A percentile compares a stretch with the other conserved stretches of the same genome.
These are phyloP conservation scores for Phycomyces blakesleeanus DNA, from an alignment of 192 early-diverging fungal species.

Conservation along the genomic window DNA sequence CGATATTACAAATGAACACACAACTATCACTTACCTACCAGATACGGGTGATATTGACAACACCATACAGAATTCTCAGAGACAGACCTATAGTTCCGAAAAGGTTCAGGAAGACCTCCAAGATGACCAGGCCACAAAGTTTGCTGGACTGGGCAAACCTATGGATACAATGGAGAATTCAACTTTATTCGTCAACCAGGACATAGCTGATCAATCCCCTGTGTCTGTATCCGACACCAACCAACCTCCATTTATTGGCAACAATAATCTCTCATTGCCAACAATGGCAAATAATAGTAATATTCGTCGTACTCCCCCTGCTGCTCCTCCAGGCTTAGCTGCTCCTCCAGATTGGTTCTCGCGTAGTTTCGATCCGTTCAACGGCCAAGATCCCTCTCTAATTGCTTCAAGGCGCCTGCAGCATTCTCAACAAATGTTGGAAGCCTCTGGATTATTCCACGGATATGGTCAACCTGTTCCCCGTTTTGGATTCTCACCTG, in stretches of 20 bases:
- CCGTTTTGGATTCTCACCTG: slow-evolving; percentile 10
- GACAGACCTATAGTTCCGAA: neutral
- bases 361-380: slow-evolving; percentile 28
- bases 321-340: slow-evolving; percentile 23
- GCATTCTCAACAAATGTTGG: slow-evolving; percentile 35
- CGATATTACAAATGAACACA: neutral
- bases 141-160: neutral
- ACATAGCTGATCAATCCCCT: neutral
- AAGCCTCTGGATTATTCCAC: slow-evolving; percentile 26
- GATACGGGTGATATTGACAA: neutral
- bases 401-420: slow-evolving; percentile 33
- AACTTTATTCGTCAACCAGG: slow-evolving; percentile 16
- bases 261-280: slow-evolving; percentile 12
- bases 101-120: neutral
- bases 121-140: neutral
- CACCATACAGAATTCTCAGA: neutral
- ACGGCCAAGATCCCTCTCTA: slow-evolving; percentile 29
- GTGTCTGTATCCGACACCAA: neutral
- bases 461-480: slow-evolving; percentile 14
- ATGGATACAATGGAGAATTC: slow-evolving; percentile 21
- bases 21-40: neutral
- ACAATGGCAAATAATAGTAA: slow-evolving; percentile 17
- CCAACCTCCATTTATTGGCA: slow-evolving; percentile 14
- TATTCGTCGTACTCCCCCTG: slow-evolving; percentile 10
- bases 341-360: slow-evolving; percentile 30